phyloP scores from a whole-genome alignment of 2,329 filamentous ascomycete species.

The Colletotrichum truncatum region DNA sequence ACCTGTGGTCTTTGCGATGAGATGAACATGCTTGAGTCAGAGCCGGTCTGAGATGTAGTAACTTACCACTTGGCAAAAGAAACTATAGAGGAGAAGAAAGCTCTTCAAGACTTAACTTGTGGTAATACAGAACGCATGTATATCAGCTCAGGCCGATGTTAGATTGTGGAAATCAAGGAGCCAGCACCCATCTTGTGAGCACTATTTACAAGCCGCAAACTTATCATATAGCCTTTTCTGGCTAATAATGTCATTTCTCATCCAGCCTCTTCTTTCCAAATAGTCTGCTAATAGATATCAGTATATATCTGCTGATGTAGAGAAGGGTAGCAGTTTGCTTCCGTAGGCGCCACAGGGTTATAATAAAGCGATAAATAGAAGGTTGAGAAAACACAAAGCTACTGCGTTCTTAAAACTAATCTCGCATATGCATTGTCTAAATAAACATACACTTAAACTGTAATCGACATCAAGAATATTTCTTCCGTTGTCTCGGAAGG shows the following conservation, averaged over 20 bases:
- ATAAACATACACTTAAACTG: neutral
- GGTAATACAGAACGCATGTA: neutral
- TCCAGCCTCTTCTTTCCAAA: too few relatives aligned
- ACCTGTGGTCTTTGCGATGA: neutral
- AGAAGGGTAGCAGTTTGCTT: too few relatives aligned
- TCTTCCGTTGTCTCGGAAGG: neutral
- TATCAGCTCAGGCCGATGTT: neutral
- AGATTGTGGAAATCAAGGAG: neutral
- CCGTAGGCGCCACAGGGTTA: too few relatives aligned
- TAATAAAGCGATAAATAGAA: too few relatives aligned
- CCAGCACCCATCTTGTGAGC: neutral
- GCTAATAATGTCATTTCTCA: too few relatives aligned
- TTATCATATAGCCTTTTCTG: too few relatives aligned
- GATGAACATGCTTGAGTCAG: conserved; percentile 19
- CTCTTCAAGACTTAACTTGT: neutral
- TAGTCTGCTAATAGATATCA: too few relatives aligned
- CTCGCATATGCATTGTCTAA: too few relatives aligned
- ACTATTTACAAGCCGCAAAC: too few relatives aligned
- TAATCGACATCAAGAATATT: neutral
- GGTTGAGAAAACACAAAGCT: too few relatives aligned
- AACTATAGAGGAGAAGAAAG: neutral
- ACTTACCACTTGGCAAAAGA: conserved; percentile 13
- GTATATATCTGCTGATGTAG: too few relatives aligned
- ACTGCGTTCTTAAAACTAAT: too few relatives aligned
- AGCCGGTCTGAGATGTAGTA: conserved; percentile 2